Conservation (phyloP, 75 land plant species). For the Cupressus sempervirens region DNA sequence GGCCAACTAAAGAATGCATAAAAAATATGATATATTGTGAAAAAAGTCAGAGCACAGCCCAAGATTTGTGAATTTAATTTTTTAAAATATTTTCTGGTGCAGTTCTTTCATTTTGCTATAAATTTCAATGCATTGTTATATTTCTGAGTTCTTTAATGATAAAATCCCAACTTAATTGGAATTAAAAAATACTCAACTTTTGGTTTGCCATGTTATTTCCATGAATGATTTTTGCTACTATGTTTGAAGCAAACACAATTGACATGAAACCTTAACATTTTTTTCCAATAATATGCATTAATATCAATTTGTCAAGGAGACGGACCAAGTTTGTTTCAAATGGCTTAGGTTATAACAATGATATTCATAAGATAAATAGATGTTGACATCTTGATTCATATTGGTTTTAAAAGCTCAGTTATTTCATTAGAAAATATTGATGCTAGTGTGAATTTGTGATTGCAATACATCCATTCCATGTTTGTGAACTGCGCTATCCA, state of each 20-base stretch:
- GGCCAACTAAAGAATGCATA: too few species aligned
- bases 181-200: too few species aligned
- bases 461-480: neutral
- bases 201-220: too few species aligned
- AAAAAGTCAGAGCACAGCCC: too few species aligned
- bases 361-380: neutral
- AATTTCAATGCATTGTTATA: too few species aligned
- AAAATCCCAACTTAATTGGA: too few species aligned
- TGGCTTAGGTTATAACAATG: neutral
- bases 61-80: too few species aligned
- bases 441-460: neutral
- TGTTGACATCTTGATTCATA: neutral
- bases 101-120: too few species aligned
- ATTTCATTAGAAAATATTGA: neutral
- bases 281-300: neutral
- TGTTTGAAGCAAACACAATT: neutral
- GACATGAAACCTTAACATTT: neutral
- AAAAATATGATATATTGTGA: too few species aligned
- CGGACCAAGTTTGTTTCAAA: neutral
- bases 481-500: neutral
- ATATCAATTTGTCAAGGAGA: neutral
- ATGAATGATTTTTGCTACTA: too few species aligned
- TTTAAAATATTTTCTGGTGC: too few species aligned
- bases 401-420: neutral
- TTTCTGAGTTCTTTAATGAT: too few species aligned